Percentiles rank a stretch among this genome's conserved stretches.
Evolutionary conservation across 352 stramenopile species (phyloP).

Genomic region (Blastocystis sp.): DNA sequence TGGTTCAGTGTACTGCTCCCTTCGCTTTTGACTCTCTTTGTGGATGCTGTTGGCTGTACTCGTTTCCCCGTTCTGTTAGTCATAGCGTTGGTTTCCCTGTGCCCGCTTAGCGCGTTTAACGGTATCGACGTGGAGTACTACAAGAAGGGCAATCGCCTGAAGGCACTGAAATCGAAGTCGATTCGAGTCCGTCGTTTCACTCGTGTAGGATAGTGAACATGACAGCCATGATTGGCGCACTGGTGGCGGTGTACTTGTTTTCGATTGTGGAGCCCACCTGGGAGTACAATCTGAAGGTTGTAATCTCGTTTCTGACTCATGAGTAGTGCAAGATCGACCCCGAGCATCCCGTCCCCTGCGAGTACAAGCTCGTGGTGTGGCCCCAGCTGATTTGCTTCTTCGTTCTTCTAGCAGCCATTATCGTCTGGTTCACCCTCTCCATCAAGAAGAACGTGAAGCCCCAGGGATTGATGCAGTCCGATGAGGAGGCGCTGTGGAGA

Average conservation of each 20-base stretch:
- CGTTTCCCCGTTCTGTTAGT: background rate
- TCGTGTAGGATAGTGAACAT: constrained; percentile 50
- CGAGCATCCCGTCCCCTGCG: constrained; percentile 25
- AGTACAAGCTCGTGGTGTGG: constrained; percentile 38
- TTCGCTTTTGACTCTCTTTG: background rate
- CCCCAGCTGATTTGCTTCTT: constrained; percentile 30
- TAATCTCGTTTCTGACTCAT: too few species aligned
- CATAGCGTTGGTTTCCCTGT: background rate
- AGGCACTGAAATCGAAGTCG: constrained; percentile 10
- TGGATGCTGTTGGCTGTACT: background rate
- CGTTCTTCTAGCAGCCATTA: background rate
- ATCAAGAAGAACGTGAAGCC: background rate
- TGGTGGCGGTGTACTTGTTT: constrained; percentile 46
- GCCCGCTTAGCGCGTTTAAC: constrained; percentile 5
- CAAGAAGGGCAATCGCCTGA: constrained; percentile 17
- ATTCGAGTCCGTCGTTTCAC: background rate
- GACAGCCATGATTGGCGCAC: constrained; percentile 7
- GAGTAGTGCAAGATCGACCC: constrained; percentile 53
- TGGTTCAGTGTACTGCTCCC: constrained; percentile 35
- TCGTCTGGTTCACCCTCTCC: background rate
- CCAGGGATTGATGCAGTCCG: background rate
- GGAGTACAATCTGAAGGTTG: constrained; percentile 63
- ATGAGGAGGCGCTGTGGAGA: constrained; percentile 12
- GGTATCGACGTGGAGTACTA: constrained; percentile 33
- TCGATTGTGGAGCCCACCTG: constrained; percentile 49